Percentiles rank a stretch among this genome's conserved stretches.
phyloP scores from a whole-genome alignment of 768 basidiomycete genomes.

The Amanita rimosa region DNA sequence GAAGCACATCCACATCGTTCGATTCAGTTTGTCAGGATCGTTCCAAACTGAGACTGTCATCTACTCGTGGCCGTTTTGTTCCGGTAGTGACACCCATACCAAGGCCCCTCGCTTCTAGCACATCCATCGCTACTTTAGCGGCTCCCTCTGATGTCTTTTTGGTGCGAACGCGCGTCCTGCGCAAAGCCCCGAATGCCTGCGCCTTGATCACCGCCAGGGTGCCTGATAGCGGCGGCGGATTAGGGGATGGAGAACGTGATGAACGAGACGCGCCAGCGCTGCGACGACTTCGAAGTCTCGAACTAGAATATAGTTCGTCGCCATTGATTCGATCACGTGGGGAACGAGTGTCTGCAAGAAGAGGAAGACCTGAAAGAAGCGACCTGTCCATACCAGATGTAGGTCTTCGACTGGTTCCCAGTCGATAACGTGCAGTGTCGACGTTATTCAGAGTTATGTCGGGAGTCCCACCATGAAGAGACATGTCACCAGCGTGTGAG shows the following conservation, averaged over 20 bases:
- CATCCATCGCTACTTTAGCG: constrained; percentile 68
- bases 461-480: constrained; percentile 64
- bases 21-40: neutral
- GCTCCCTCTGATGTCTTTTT: constrained; percentile 63
- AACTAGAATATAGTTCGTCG: constrained; percentile 34
- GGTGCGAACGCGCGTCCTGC: constrained; percentile 63
- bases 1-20: constrained; percentile 1
- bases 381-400: constrained; percentile 37
- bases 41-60: constrained; percentile 34
- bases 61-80: constrained; percentile 41
- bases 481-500: constrained; percentile 45
- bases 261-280: constrained; percentile 30
- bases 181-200: constrained; percentile 77
- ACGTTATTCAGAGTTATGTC: constrained; percentile 48
- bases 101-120: constrained; percentile 73
- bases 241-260: constrained; percentile 39
- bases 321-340: constrained; percentile 43
- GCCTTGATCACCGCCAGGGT: constrained; percentile 88
- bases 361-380: constrained; percentile 26
- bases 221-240: constrained; percentile 45
- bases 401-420: constrained; percentile 32
- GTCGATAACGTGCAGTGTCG: constrained; percentile 52
- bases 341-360: constrained; percentile 39
- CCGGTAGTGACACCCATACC: constrained; percentile 26
- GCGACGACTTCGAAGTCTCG: constrained; percentile 38